Conservation (phyloP, 495 filamentous ascomycete genomes). For the Cenococcum geophilum region DNA sequence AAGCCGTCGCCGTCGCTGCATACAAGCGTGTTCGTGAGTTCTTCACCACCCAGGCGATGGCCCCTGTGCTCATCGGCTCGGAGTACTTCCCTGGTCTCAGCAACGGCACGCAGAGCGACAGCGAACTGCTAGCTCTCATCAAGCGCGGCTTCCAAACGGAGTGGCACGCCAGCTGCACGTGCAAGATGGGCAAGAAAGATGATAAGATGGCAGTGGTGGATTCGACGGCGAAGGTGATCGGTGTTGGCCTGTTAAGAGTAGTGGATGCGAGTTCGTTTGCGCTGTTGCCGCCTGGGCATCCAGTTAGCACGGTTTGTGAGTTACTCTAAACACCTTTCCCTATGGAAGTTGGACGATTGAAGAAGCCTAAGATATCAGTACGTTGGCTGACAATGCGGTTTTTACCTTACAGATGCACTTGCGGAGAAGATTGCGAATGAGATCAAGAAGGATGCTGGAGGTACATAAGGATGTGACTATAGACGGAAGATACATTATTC, state of each 20-base stretch:
- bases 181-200: conserved; percentile 44
- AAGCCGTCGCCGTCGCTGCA: conserved; percentile 47
- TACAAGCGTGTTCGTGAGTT: conserved; percentile 48
- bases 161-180: too few species aligned
- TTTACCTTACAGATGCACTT: too few species aligned
- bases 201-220: conserved; percentile 53
- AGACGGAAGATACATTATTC: too few species aligned
- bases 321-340: too few species aligned
- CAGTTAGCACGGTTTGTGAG: conserved; percentile 45
- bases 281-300: conserved; percentile 52
- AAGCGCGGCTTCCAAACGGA: too few species aligned
- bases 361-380: too few species aligned
- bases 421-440: too few species aligned
- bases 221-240: conserved; percentile 43
- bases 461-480: too few species aligned
- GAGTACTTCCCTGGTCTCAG: conserved; percentile 45
- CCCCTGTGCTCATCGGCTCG: conserved; percentile 39
- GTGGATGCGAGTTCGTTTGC: conserved; percentile 56
- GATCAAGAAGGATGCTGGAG: too few species aligned
- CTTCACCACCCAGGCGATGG: conserved; percentile 42
- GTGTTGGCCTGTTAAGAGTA: conserved; percentile 48
- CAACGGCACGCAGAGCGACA: conserved; percentile 43
- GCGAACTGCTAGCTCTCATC: too few species aligned
- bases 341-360: too few species aligned
- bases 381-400: too few species aligned